Evolutionary conservation across 371 early-diverging fungal genomes (phyloP), one percentile per base, ranked within the genome.

Genomic region (Astathelohania contejeani): DNA sequence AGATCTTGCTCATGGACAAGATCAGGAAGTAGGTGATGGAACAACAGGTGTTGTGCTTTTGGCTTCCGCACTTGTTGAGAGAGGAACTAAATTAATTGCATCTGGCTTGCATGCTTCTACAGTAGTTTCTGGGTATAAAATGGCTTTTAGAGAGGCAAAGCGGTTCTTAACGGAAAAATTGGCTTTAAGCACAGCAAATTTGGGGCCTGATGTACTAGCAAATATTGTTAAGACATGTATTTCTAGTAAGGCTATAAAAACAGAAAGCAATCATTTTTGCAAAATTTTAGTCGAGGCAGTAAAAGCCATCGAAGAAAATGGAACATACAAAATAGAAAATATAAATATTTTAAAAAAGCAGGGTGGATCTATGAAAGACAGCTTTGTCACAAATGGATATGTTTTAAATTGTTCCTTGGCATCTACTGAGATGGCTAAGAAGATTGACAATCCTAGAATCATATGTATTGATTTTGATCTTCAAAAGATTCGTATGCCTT

Each of bases 1-100:
- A 19, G 97, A 95, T 75, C 80, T 95, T 28, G 95, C 99, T 48
- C 87, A 88, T 56, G 88, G 91, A 65, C 97, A 99, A 78, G 97
- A 99, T 74, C 86, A 86, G 63, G 94, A 96, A 77, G 96, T 96
- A 3, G 99, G 99, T 18, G 99, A 99, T 70, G 99, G 99, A 35
- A 99, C 99, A 20, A 99, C 99, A 0, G 86, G 89, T 27, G 97
- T 99, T n/a, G 97, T 96, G 39, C 81, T 99, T 47, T 83, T 99
- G 60, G 97, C 97, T 12, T 87, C 91, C 43, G 90, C 89, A 72
- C 78, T 99, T 49, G 81, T 99, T 66, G 82, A 85, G 62, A 80
- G 90, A 58, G 97, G 96, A 63, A 86, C 88, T 66, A 88, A 89
- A 55, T 77, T 92, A 49, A 88, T 97, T 43, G 86, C 90, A 76